Percentiles rank a stretch among this genome's conserved stretches.
phyloP scores from a whole-genome alignment of 2,329 filamentous ascomycete species.

The Scytalidium sp. region DNA sequence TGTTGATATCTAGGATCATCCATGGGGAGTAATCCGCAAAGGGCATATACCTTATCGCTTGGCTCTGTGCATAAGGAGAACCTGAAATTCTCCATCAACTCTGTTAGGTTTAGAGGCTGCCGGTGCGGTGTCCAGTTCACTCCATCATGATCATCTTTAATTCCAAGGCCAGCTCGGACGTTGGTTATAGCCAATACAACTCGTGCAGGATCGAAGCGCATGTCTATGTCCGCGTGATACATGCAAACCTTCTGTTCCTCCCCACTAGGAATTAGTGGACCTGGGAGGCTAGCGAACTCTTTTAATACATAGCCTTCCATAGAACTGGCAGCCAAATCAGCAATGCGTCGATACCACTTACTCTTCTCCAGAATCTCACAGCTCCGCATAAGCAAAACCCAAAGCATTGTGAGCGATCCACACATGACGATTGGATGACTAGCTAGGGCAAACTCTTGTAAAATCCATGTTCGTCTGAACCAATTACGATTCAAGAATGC shows the following conservation, averaged over 20 bases:
- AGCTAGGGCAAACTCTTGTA: constrained; percentile 4
- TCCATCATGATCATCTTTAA: background rate
- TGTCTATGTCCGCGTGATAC: background rate
- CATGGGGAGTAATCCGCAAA: constrained; percentile 6
- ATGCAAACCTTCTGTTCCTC: background rate
- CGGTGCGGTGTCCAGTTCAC: background rate
- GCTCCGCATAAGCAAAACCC: background rate
- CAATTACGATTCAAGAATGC: background rate
- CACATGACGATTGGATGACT: background rate
- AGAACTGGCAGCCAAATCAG: background rate
- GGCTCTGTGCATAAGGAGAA: constrained; percentile 5
- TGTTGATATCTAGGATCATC: background rate
- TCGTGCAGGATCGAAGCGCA: background rate
- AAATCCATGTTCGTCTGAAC: constrained; percentile 6
- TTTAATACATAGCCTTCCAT: background rate
- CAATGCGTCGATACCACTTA: background rate
- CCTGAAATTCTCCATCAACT: background rate
- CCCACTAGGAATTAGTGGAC: background rate
- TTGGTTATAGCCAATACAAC: background rate
- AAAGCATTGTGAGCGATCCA: background rate
- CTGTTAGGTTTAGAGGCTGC: background rate
- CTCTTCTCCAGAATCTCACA: background rate
- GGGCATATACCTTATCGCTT: constrained; percentile 14
- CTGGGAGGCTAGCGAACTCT: background rate
- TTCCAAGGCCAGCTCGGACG: background rate